Percentiles rank a stretch among this genome's conserved stretches.
These are phyloP conservation scores for Penicillium daleae DNA, from an alignment of 495 filamentous ascomycete species.

Conservation along the genomic window DNA sequence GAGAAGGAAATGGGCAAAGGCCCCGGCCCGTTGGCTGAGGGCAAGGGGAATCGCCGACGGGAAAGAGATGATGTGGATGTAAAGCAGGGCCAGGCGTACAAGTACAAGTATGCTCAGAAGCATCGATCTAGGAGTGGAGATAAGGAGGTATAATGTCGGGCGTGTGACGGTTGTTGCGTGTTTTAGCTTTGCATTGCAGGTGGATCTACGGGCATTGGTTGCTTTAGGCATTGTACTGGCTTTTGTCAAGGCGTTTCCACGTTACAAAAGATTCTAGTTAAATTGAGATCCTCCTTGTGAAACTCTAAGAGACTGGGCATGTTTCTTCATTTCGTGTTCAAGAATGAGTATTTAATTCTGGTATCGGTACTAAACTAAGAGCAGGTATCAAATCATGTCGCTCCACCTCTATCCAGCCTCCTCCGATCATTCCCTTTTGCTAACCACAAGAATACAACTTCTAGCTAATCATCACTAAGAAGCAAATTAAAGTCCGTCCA, in stretches of 20 bases:
- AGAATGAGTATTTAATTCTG: conserved; percentile 8
- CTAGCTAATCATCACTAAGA: conserved; percentile 16
- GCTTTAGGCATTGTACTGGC: not conserved
- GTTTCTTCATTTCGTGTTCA: not conserved
- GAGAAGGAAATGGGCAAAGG: conserved; percentile 50
- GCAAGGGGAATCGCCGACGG: conserved; percentile 31
- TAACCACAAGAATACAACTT: conserved; percentile 3
- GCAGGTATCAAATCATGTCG: not conserved
- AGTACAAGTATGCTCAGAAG: conserved; percentile 46
- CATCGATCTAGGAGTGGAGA: conserved; percentile 26
- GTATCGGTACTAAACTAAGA: conserved; percentile 8
- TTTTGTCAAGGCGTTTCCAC: not conserved
- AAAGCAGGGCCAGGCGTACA: conserved; percentile 47
- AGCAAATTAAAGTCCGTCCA: conserved; percentile 21
- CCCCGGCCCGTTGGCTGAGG: conserved; percentile 20
- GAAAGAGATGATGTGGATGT: conserved; percentile 27
- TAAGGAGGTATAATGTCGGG: conserved; percentile 18
- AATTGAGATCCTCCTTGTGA: not conserved
- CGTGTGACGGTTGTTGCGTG: not conserved
- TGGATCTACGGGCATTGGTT: conserved; percentile 4
- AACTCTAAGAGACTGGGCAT: not conserved
- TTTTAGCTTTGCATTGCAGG: conserved; percentile 1
- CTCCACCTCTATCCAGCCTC: not conserved
- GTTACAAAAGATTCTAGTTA: not conserved
- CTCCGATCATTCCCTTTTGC: not conserved